Conservation (phyloP, 176 grass and related monocot genomes). For the Juncus effusus region DNA sequence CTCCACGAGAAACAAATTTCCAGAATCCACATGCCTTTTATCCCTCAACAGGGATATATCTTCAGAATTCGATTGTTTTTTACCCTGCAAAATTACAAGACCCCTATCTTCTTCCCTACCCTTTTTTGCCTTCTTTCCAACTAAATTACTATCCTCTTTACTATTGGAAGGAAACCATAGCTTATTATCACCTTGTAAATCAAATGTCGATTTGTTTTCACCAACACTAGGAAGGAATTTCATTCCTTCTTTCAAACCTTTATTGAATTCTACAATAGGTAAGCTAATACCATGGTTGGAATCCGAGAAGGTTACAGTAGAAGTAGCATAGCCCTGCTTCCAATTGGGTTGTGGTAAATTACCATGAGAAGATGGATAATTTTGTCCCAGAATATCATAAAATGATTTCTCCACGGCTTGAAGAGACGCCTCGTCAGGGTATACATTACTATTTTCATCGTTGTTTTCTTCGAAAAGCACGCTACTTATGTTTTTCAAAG, state of each 20-base stretch:
- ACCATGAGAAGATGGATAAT: conserved; percentile 10
- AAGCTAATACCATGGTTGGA: not conserved
- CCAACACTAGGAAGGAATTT: conserved; percentile 27
- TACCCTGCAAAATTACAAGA: too few species aligned
- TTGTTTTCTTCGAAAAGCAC: conserved; percentile 34
- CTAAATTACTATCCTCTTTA: not conserved
- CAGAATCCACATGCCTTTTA: not conserved
- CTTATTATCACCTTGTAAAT: not conserved
- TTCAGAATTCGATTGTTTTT: too few species aligned
- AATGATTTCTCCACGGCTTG: conserved; percentile 27
- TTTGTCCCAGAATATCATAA: conserved; percentile 32
- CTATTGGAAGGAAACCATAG: too few species aligned
- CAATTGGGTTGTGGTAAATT: not conserved
- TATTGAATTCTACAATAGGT: conserved; percentile 30
- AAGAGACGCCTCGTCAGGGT: conserved; percentile 1
- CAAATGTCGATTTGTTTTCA: conserved; percentile 10
- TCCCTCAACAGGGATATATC: not conserved
- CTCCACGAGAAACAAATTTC: conserved; percentile 8
- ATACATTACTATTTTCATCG: conserved; percentile 20
- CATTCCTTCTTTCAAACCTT: conserved; percentile 30
- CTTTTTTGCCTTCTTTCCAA: not conserved
- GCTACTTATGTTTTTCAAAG: conserved; percentile 27
- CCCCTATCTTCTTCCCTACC: not conserved
- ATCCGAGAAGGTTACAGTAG: not conserved
- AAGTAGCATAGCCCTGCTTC: not conserved